Percentiles rank a stretch among this genome's conserved stretches.
Evolutionary conservation across 257 asterid genomes (phyloP).

Genomic region (Scutellaria barbata): DNA sequence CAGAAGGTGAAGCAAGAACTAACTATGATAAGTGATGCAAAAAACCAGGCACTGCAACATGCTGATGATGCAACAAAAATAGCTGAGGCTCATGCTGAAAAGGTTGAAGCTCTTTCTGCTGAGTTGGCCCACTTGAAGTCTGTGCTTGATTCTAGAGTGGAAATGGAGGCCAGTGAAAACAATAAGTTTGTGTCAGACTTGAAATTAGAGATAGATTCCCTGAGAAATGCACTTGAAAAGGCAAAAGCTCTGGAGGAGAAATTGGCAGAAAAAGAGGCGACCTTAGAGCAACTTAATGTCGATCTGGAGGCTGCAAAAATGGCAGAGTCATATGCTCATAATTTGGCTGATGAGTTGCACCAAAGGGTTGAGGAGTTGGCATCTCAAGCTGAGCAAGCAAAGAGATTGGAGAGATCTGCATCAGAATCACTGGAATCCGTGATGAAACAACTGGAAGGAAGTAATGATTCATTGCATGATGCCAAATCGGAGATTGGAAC

Average conservation of each 20-base stretch:
- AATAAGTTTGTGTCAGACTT: constrained; percentile 57
- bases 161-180: constrained; percentile 62
- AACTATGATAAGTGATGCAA: constrained; percentile 64
- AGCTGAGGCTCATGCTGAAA: constrained; percentile 72
- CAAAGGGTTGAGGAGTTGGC: constrained; percentile 64
- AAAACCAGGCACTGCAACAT: constrained; percentile 73
- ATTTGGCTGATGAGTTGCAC: constrained; percentile 77
- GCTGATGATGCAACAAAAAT: constrained; percentile 81
- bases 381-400: constrained; percentile 72
- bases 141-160: constrained; percentile 57
- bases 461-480: constrained; percentile 70
- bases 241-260: constrained; percentile 57
- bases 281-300: constrained; percentile 76
- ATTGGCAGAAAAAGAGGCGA: constrained; percentile 68
- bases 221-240: constrained; percentile 62
- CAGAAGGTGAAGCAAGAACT: constrained; percentile 77
- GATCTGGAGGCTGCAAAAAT: constrained; percentile 87
- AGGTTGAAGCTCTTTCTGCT: constrained; percentile 72
- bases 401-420: constrained; percentile 79
- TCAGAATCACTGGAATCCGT: constrained; percentile 82
- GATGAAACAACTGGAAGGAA: constrained; percentile 83
- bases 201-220: constrained; percentile 64
- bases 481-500: constrained; percentile 72
- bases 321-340: constrained; percentile 76
- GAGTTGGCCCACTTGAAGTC: constrained; percentile 76